Evolutionary conservation across 2,329 filamentous ascomycete genomes (phyloP).

Genomic region (Neurospora sp.): DNA sequence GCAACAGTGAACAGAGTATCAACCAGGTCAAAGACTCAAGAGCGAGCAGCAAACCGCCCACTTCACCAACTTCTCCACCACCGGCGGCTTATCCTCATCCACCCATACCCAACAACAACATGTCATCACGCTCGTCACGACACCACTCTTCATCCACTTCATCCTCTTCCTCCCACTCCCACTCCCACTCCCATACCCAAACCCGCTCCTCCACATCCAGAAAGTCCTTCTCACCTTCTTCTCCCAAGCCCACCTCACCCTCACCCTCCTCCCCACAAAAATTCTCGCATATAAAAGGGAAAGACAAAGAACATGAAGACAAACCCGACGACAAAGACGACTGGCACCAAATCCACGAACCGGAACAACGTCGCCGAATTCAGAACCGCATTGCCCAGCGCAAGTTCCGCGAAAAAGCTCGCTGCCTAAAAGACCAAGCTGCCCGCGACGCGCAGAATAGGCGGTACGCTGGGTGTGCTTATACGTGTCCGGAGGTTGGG

Average conservation of each 20-base stretch:
- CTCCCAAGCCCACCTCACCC: conserved; percentile 2
- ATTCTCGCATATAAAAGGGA: conserved; percentile 4
- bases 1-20: too few species aligned
- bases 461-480: conserved; percentile 52
- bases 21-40: too few species aligned
- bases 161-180: not conserved
- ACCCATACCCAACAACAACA: conserved; percentile 3
- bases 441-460: conserved; percentile 55
- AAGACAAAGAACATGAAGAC: conserved; percentile 27
- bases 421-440: conserved; percentile 55
- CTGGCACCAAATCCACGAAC: conserved; percentile 61
- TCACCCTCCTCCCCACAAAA: conserved; percentile 12
- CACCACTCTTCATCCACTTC: not conserved
- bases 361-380: conserved; percentile 60
- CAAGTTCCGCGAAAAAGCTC: conserved; percentile 64
- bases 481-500: conserved; percentile 35
- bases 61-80: not conserved
- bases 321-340: conserved; percentile 33
- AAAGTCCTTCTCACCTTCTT: too few species aligned
- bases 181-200: too few species aligned
- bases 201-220: too few species aligned
- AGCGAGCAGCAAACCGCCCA: not conserved
- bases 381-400: conserved; percentile 69
- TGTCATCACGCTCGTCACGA: not conserved
- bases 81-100: not conserved